phyloP scores from a whole-genome alignment of 1,284 basidiomycete species.

The Marasmius sp. region DNA sequence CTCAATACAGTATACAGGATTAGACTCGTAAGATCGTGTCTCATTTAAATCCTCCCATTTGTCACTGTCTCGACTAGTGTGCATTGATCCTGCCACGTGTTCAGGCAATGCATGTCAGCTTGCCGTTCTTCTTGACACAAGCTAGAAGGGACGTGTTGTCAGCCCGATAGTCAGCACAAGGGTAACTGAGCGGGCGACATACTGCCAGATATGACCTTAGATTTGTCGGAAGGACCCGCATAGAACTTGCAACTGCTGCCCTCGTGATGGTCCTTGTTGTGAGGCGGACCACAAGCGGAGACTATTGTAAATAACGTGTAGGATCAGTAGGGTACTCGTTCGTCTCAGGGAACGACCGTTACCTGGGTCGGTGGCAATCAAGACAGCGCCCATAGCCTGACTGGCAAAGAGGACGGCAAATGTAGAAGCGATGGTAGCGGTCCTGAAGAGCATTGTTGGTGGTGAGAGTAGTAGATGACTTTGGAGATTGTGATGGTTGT shows the following conservation, averaged over 20 bases:
- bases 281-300: constrained; percentile 1
- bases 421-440: not conserved
- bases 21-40: too few species aligned
- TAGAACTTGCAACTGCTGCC: constrained; percentile 6
- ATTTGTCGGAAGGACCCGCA: not conserved
- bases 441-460: not conserved
- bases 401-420: not conserved
- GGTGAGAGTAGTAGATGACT: not conserved
- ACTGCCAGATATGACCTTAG: not conserved
- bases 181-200: not conserved
- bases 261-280: not conserved
- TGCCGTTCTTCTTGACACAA: constrained; percentile 1
- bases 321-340: not conserved
- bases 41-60: too few species aligned
- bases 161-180: not conserved
- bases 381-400: not conserved
- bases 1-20: too few species aligned
- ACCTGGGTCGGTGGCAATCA: constrained; percentile 4
- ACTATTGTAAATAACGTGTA: not conserved
- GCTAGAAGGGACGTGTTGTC: not conserved
- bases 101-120: not conserved
- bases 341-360: not conserved
- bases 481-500: not conserved
- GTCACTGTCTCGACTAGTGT: too few species aligned
- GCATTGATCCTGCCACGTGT: too few species aligned